Evolutionary conservation across 2,329 filamentous ascomycete genomes (phyloP).

Genomic region (Xylariales sp.): DNA sequence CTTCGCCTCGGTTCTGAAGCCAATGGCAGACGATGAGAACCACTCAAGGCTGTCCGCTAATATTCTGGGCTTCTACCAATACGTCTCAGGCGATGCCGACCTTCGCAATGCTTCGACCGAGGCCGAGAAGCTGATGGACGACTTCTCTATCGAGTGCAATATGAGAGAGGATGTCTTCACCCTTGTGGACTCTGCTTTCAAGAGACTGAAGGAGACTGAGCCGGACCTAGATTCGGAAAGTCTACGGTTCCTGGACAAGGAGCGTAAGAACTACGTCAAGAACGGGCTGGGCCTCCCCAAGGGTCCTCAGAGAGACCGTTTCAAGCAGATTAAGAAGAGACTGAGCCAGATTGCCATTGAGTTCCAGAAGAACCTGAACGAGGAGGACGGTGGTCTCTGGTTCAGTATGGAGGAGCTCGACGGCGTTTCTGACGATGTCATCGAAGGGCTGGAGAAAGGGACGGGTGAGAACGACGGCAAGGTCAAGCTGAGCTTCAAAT

Average conservation of each 20-base stretch:
- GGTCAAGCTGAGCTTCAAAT: slow-evolving; percentile 75
- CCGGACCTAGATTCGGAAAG: slow-evolving; percentile 62
- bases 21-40: slow-evolving; percentile 72
- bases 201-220: slow-evolving; percentile 49
- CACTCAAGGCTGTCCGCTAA: slow-evolving; percentile 51
- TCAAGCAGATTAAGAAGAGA: slow-evolving; percentile 82
- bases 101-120: slow-evolving; percentile 73
- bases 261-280: slow-evolving; percentile 70
- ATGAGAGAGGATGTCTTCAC: slow-evolving; percentile 81
- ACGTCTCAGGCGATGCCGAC: slow-evolving; percentile 63
- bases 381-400: slow-evolving; percentile 79
- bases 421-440: slow-evolving; percentile 68
- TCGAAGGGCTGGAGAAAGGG: slow-evolving; percentile 65
- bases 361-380: slow-evolving; percentile 77
- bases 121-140: slow-evolving; percentile 70
- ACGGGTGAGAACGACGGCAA: slow-evolving; percentile 68
- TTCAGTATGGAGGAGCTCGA: slow-evolving; percentile 69
- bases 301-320: slow-evolving; percentile 67
- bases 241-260: slow-evolving; percentile 68
- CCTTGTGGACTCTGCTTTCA: slow-evolving; percentile 55
- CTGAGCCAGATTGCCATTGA: slow-evolving; percentile 69
- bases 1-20: slow-evolving; percentile 54
- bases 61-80: slow-evolving; percentile 76
- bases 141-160: slow-evolving; percentile 70
- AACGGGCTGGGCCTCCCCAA: slow-evolving; percentile 70